Conservation (phyloP, 352 stramenopile genomes). For the Thalassiosira pacifica region DNA sequence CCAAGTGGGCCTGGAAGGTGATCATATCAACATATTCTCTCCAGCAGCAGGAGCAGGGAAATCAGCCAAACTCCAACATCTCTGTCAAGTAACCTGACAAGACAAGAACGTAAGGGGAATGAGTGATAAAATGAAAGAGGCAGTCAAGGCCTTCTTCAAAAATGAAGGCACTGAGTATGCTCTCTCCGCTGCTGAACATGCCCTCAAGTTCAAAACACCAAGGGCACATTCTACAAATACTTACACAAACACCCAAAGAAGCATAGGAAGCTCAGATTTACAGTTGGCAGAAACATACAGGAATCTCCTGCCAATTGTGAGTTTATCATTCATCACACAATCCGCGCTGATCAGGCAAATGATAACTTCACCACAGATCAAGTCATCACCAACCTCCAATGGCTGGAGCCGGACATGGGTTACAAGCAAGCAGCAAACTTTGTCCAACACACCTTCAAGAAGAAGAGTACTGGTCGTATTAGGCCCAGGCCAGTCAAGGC, state of each 20-base stretch:
- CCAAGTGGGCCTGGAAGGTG: too few relatives aligned
- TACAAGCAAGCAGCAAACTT: neutral
- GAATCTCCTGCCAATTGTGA: neutral
- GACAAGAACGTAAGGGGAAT: too few relatives aligned
- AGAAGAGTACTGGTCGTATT: neutral
- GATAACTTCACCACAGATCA: neutral
- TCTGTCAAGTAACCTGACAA: too few relatives aligned
- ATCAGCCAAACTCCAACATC: too few relatives aligned
- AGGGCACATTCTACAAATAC: conserved; percentile 6
- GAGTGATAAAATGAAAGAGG: too few relatives aligned
- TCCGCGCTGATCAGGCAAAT: conserved; percentile 33
- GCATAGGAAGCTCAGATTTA: neutral
- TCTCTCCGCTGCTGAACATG: too few relatives aligned
- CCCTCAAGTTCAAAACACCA: too few relatives aligned
- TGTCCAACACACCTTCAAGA: conserved; percentile 5
- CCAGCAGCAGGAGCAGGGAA: too few relatives aligned
- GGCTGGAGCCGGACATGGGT: conserved; percentile 3
- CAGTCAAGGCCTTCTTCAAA: too few relatives aligned
- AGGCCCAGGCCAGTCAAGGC: neutral
- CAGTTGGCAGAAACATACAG: neutral
- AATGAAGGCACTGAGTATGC: too few relatives aligned
- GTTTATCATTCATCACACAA: conserved; percentile 23
- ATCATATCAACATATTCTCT: too few relatives aligned
- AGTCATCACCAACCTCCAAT: conserved; percentile 5
- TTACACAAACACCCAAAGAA: neutral